Percentiles rank a stretch among this genome's conserved stretches.
Conservation (phyloP, 2,329 filamentous ascomycete genomes). For the Dothideomycetes sp. region DNA sequence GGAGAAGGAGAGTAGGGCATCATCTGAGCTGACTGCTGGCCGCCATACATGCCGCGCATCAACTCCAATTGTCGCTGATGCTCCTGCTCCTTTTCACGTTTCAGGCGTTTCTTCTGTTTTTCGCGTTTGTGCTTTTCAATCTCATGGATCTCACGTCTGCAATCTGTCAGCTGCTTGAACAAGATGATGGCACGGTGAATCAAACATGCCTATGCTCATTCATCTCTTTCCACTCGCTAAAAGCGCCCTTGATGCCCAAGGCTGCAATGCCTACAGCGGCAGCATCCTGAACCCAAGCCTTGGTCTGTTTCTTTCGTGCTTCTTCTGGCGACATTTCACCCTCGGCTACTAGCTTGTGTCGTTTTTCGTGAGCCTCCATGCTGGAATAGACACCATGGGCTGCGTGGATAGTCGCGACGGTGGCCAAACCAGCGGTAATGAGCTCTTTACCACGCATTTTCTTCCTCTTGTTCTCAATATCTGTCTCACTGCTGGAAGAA, state of each 20-base stretch:
- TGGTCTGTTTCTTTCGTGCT: slow-evolving; percentile 50
- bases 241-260: slow-evolving; percentile 55
- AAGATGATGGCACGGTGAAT: not conserved
- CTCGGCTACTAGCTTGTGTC: slow-evolving; percentile 47
- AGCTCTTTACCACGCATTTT: slow-evolving; percentile 57
- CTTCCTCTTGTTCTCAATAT: slow-evolving; percentile 52
- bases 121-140: slow-evolving; percentile 35
- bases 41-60: slow-evolving; percentile 14
- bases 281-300: slow-evolving; percentile 52
- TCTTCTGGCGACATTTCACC: slow-evolving; percentile 53
- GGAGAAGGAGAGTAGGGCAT: no score
- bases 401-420: slow-evolving; percentile 58
- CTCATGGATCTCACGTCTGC: slow-evolving; percentile 34
- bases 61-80: slow-evolving; percentile 26
- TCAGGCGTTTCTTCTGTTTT: slow-evolving; percentile 30
- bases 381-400: slow-evolving; percentile 54
- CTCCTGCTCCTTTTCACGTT: slow-evolving; percentile 33
- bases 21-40: no score
- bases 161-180: not conserved
- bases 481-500: slow-evolving; percentile 28
- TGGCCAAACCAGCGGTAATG: slow-evolving; percentile 54
- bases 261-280: slow-evolving; percentile 57
- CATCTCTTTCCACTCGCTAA: slow-evolving; percentile 57
- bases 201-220: slow-evolving; percentile 47
- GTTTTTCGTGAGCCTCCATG: slow-evolving; percentile 52